Evolutionary conservation across 176 grass and related monocot species (phyloP).

Genomic region (Cymbopogon citratus): DNA sequence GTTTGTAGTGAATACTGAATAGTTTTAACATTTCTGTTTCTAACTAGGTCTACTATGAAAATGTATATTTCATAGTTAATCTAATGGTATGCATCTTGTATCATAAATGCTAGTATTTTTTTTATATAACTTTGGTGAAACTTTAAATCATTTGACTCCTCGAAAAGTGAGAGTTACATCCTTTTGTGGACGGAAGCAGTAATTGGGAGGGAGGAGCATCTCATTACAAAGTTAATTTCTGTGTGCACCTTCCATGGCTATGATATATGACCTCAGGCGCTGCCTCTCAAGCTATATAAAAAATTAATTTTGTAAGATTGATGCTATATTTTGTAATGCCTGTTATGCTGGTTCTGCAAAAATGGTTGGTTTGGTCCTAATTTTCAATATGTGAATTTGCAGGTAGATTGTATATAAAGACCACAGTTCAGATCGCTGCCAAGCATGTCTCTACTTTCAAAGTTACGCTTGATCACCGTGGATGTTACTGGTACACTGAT

Average conservation of each 20-base stretch:
- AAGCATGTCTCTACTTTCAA: conserved; percentile 73
- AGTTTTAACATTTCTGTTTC: background rate
- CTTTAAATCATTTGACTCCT: background rate
- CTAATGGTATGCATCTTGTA: too few species aligned
- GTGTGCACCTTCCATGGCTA: background rate
- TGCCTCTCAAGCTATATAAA: background rate
- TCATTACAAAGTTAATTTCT: background rate
- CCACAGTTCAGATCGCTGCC: background rate
- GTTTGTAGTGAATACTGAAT: background rate
- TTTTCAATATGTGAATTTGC: background rate
- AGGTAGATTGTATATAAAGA: conserved; percentile 7
- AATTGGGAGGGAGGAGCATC: background rate
- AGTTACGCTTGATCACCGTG: conserved; percentile 73
- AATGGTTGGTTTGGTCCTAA: background rate
- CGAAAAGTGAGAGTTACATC: background rate
- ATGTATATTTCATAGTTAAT: too few species aligned
- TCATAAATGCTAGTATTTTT: too few species aligned
- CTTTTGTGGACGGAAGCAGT: background rate
- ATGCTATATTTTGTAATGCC: background rate
- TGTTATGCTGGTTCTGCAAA: background rate
- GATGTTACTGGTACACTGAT: conserved; percentile 96
- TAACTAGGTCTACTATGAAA: too few species aligned
- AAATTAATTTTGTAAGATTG: background rate
- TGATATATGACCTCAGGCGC: background rate
- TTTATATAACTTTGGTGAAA: background rate